A percentile compares a stretch with the other conserved stretches of the same genome.
Evolutionary conservation across 495 filamentous ascomycete genomes (phyloP).

Genomic region (Penicillium robsamsonii): DNA sequence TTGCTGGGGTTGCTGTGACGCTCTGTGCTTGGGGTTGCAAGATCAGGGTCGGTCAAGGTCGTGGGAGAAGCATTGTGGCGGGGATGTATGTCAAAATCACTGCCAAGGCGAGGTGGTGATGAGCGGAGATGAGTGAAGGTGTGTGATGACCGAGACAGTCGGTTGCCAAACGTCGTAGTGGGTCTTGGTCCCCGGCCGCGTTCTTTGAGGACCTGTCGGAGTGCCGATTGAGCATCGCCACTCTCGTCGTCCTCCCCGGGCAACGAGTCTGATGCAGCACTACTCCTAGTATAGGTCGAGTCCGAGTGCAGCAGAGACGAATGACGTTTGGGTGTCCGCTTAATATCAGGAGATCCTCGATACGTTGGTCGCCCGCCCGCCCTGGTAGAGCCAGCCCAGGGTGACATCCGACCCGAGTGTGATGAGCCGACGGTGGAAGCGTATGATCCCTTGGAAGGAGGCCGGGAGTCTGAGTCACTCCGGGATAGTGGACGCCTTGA

Average conservation of each 20-base stretch:
- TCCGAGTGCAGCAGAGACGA: slow-evolving; percentile 36
- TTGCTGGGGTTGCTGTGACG: slow-evolving; percentile 52
- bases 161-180: slow-evolving; percentile 36
- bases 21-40: slow-evolving; percentile 65
- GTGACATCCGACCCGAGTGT: slow-evolving; percentile 43
- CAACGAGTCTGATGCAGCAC: slow-evolving; percentile 55
- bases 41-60: slow-evolving; percentile 63
- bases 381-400: slow-evolving; percentile 40
- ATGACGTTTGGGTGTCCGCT: slow-evolving; percentile 39
- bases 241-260: slow-evolving; percentile 49
- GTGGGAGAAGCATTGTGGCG: slow-evolving; percentile 60
- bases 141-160: slow-evolving; percentile 30
- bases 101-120: slow-evolving; percentile 45
- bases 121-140: slow-evolving; percentile 43
- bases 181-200: slow-evolving; percentile 51
- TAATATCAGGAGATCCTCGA: slow-evolving; percentile 34
- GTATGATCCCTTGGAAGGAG: slow-evolving; percentile 52
- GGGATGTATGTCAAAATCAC: slow-evolving; percentile 38
- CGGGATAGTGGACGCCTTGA: slow-evolving; percentile 48
- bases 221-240: slow-evolving; percentile 58
- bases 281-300: slow-evolving; percentile 35
- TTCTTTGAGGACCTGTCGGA: slow-evolving; percentile 70
- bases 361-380: slow-evolving; percentile 32
- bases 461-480: slow-evolving; percentile 54
- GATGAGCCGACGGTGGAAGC: slow-evolving; percentile 45